These are phyloP conservation scores for Mycena vitilis DNA, from an alignment of 768 basidiomycete species.

Conservation along the genomic window DNA sequence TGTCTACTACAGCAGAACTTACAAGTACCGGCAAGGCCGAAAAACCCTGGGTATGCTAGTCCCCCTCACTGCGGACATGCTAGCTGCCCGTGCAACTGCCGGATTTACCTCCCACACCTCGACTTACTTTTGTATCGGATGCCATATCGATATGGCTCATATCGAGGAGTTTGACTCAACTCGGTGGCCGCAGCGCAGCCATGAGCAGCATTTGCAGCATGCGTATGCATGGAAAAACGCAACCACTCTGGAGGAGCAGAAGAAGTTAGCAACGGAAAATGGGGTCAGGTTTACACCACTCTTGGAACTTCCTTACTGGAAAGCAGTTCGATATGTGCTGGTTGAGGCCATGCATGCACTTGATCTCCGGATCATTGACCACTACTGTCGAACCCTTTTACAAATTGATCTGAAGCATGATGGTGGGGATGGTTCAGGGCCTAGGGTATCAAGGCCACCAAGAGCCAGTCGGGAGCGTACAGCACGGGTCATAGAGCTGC, in stretches of 20 bases:
- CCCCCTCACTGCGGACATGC: conserved; percentile 45
- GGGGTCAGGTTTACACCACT: conserved; percentile 48
- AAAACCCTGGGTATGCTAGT: conserved; percentile 36
- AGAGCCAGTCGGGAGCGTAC: neutral
- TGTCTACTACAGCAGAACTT: conserved; percentile 41
- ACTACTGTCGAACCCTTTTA: conserved; percentile 46
- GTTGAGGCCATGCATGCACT: conserved; percentile 54
- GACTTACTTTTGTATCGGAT: conserved; percentile 44
- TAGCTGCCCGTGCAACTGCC: conserved; percentile 42
- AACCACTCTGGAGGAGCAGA: conserved; percentile 23
- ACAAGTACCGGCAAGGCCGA: conserved; percentile 27
- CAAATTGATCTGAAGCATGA: conserved; percentile 34
- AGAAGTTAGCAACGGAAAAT: conserved; percentile 35
- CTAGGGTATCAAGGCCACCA: neutral
- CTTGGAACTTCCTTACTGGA: conserved; percentile 53
- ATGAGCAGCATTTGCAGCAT: conserved; percentile 26
- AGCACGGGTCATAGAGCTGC: neutral
- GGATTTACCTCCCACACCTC: conserved; percentile 39
- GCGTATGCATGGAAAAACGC: conserved; percentile 42
- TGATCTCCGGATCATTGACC: conserved; percentile 43
- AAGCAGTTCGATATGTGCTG: conserved; percentile 44
- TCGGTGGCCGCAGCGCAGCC: conserved; percentile 39
- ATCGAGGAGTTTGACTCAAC: conserved; percentile 30
- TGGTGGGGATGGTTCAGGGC: conserved; percentile 30
- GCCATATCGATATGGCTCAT: conserved; percentile 38